Evolutionary conservation across 1,284 basidiomycete species (phyloP).

Genomic region (Hortiboletus rubellus): DNA sequence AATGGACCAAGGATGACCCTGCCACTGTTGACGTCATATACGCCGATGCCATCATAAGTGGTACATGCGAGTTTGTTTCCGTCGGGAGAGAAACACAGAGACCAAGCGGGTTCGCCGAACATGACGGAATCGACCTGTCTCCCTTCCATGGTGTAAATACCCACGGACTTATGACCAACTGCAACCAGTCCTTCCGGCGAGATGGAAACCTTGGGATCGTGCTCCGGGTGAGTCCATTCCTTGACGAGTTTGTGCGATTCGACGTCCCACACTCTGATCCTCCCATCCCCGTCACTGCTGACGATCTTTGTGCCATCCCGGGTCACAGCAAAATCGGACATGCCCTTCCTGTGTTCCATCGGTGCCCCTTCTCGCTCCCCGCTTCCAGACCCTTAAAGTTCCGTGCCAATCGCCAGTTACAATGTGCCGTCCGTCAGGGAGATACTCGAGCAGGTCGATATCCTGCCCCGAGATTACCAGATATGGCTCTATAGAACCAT

Average conservation of each 20-base stretch:
- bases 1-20: not conserved
- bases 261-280: no score
- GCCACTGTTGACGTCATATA: not conserved
- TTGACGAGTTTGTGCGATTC: no score
- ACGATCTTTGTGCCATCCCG: no score
- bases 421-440: no score
- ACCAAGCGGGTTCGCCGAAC: no score
- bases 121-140: not conserved
- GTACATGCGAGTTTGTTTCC: slow-evolving; percentile 6
- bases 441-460: no score
- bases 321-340: no score
- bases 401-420: no score
- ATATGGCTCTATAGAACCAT: not conserved
- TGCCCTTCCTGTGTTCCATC: not conserved
- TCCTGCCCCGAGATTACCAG: not conserved
- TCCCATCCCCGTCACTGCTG: no score
- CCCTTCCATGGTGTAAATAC: not conserved
- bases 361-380: not conserved
- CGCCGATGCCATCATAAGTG: not conserved
- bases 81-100: slow-evolving; percentile 16
- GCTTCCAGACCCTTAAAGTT: no score
- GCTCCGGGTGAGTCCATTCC: not conserved
- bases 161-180: not conserved
- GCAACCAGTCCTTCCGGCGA: not conserved
- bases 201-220: not conserved